A percentile compares a stretch with the other conserved stretches of the same genome.
Evolutionary conservation across 2,329 filamentous ascomycete species (phyloP).

Genomic region (Cephalotrichum gorgonifer): DNA sequence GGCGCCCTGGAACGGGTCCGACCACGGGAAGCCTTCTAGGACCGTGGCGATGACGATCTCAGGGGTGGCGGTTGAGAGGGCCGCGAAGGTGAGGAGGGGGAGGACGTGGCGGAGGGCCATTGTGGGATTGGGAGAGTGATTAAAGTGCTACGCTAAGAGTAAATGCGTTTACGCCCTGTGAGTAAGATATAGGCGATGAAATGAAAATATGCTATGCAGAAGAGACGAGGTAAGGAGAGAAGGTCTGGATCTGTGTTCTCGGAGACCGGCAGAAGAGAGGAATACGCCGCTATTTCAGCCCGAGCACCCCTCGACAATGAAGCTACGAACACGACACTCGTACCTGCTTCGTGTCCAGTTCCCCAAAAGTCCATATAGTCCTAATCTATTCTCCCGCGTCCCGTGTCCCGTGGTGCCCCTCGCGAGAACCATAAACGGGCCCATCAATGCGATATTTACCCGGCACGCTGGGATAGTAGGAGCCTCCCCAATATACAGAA

Average conservation of each 20-base stretch:
- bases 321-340: neutral
- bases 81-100: neutral
- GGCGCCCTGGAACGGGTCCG: conserved; percentile 18
- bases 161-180: no score
- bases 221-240: neutral
- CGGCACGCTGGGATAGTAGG: no score
- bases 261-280: neutral
- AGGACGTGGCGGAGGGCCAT: conserved; percentile 1
- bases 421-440: no score
- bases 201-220: neutral
- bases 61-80: neutral
- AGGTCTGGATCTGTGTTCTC: neutral
- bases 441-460: conserved; percentile 3
- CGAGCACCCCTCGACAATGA: neutral
- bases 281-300: neutral
- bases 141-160: neutral
- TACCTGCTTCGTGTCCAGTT: conserved; percentile 3
- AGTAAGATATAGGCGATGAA: neutral
- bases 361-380: neutral
- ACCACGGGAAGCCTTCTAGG: conserved; percentile 18
- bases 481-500: no score
- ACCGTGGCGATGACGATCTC: conserved; percentile 11
- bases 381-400: conserved; percentile 4
- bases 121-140: neutral
- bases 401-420: no score